Evolutionary conservation across 2,329 filamentous ascomycete species (phyloP).

Genomic region (Didymella keratinophila): DNA sequence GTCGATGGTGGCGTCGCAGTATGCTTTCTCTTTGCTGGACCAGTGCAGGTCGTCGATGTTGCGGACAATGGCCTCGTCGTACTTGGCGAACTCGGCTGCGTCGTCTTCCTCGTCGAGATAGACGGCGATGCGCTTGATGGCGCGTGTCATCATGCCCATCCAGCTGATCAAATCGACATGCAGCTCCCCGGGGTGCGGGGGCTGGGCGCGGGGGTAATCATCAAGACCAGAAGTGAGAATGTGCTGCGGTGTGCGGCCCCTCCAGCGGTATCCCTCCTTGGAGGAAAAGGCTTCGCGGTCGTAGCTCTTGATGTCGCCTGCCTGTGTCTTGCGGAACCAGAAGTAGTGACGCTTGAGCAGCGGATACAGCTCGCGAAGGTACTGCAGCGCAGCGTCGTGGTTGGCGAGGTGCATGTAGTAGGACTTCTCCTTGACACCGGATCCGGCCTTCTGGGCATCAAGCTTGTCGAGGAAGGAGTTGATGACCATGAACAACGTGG

Average conservation of each 20-base stretch:
- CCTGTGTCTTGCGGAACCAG: conserved; percentile 95
- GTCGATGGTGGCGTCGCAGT: conserved; percentile 94
- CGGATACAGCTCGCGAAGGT: conserved; percentile 81
- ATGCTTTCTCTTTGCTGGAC: conserved; percentile 80
- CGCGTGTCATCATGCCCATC: conserved; percentile 95
- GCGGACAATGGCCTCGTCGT: conserved; percentile 76
- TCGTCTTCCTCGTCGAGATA: conserved; percentile 81
- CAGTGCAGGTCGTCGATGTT: conserved; percentile 96
- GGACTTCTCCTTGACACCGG: conserved; percentile 50
- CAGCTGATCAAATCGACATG: conserved; percentile 94
- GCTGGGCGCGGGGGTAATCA: conserved; percentile 92
- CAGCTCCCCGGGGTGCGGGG: conserved; percentile 93
- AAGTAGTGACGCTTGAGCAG: conserved; percentile 87
- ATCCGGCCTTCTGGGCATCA: conserved; percentile 54
- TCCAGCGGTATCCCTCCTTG: conserved; percentile 96
- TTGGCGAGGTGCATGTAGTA: conserved; percentile 73
- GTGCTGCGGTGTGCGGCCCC: conserved; percentile 84
- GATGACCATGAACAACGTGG: conserved; percentile 89
- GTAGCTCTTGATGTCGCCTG: conserved; percentile 88
- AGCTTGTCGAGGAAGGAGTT: conserved; percentile 85
- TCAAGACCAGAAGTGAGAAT: conserved; percentile 93
- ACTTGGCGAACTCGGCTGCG: conserved; percentile 72
- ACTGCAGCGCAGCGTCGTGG: conserved; percentile 71
- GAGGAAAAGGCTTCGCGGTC: conserved; percentile 86
- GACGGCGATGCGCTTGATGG: conserved; percentile 80